Evolutionary conservation across 140 eudicot species (phyloP).

Genomic region (Oenanthe javanica): DNA sequence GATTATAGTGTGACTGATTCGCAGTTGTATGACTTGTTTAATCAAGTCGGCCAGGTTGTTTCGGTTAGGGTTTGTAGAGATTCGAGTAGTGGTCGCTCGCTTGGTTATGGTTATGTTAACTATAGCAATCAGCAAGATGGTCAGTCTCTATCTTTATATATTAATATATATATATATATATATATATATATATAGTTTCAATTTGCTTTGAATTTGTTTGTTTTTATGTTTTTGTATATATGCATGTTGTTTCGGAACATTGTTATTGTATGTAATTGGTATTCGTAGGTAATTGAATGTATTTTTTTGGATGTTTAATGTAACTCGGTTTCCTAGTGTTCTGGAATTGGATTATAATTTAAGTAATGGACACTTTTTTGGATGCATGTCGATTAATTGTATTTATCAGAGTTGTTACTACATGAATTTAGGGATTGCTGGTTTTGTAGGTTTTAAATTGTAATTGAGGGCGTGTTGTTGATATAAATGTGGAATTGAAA

Average conservation of each 20-base stretch:
- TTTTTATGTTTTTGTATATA: background rate
- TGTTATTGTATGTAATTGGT: no score
- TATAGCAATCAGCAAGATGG: constrained; percentile 60
- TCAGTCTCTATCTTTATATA: background rate
- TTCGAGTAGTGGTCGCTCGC: constrained; percentile 41
- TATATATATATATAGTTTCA: background rate
- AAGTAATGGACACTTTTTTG: background rate
- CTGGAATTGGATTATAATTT: background rate
- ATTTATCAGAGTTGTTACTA: background rate
- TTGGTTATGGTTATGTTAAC: constrained; percentile 73
- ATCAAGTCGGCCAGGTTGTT: constrained; percentile 67
- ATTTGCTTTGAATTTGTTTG: background rate
- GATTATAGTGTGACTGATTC: constrained; percentile 55
- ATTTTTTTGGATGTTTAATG: no score
- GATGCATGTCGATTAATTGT: background rate
- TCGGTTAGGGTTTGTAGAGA: constrained; percentile 78
- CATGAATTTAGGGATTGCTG: background rate
- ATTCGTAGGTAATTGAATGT: no score
- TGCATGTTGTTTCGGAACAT: background rate
- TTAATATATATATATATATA: no score
- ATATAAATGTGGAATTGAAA: background rate
- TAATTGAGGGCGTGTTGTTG: background rate
- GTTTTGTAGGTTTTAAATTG: background rate
- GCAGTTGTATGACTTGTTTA: constrained; percentile 66
- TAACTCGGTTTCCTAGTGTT: no score